phyloP scores from a whole-genome alignment of 2,329 filamentous ascomycete species.

The Pestalotiopsis sp. region DNA sequence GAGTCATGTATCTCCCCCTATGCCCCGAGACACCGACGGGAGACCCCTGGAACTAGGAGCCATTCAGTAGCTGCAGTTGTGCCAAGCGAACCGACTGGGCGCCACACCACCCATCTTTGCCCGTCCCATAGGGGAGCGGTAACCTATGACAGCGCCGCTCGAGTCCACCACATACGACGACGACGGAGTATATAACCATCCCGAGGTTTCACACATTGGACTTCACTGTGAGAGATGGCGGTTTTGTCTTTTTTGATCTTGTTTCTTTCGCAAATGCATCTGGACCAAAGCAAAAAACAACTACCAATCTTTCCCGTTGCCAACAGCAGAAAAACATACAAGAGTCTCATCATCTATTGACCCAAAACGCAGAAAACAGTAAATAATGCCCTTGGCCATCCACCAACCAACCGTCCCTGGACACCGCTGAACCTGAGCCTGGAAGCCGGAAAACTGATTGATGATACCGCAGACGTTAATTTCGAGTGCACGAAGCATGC shows the following conservation, averaged over 20 bases:
- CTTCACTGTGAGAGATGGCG: too few species aligned
- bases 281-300: not conserved
- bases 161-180: not conserved
- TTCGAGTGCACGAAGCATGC: slow-evolving; percentile 5
- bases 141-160: not conserved
- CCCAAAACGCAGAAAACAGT: not conserved
- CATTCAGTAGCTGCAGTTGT: not conserved
- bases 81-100: not conserved
- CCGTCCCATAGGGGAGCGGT: not conserved
- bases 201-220: too few species aligned
- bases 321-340: not conserved
- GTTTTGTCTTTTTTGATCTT: too few species aligned
- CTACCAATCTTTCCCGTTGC: not conserved
- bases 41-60: not conserved
- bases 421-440: not conserved
- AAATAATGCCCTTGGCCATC: not conserved
- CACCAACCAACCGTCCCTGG: not conserved
- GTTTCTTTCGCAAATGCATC: not conserved
- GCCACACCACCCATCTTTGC: not conserved
- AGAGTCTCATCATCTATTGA: slow-evolving; percentile 6
- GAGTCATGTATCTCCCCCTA: not conserved
- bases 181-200: too few species aligned
- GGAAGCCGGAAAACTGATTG: not conserved
- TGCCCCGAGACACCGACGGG: not conserved
- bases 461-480: slow-evolving; percentile 3